These are phyloP conservation scores for Dipodascus geniculatus DNA, from an alignment of 805 yeast species.

Conservation along the genomic window DNA sequence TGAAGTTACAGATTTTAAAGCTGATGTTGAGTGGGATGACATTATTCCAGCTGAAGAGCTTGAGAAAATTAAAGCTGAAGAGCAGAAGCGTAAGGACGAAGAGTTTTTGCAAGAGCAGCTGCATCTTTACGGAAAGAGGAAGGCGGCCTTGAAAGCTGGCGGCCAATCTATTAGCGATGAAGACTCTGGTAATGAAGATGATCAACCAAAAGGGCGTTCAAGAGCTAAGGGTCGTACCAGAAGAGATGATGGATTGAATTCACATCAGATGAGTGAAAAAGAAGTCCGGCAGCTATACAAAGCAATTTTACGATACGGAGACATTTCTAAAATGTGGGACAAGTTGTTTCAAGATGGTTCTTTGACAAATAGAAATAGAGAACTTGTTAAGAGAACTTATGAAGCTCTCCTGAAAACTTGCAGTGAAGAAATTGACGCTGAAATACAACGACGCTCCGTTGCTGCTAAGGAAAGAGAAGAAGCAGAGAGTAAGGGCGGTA, in stretches of 20 bases:
- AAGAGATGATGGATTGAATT: slow-evolving; percentile 33
- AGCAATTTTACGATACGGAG: slow-evolving; percentile 73
- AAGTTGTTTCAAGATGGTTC: slow-evolving; percentile 83
- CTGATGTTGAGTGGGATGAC: slow-evolving; percentile 98
- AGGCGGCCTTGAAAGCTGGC: slow-evolving; percentile 47
- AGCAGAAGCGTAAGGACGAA: slow-evolving; percentile 76
- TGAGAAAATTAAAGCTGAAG: slow-evolving; percentile 80
- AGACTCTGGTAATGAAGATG: slow-evolving; percentile 32
- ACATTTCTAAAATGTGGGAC: slow-evolving; percentile 65
- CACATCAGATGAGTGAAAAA: slow-evolving; percentile 59
- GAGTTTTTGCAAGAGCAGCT: slow-evolving; percentile 80
- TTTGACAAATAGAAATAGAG: slow-evolving; percentile 73
- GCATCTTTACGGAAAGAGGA: slow-evolving; percentile 72
- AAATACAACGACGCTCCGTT: slow-evolving; percentile 47
- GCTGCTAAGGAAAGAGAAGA: slow-evolving; percentile 16
- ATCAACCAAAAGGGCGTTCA: slow-evolving; percentile 29
- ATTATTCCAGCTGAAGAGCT: slow-evolving; percentile 94
- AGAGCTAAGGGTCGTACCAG: slow-evolving; percentile 18
- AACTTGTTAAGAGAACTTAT: slow-evolving; percentile 61
- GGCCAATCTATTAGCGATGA: slow-evolving; percentile 27
- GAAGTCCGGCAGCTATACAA: slow-evolving; percentile 81
- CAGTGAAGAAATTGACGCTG: slow-evolving; percentile 46
- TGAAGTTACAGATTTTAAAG: slow-evolving; percentile 97
- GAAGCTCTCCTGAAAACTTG: slow-evolving; percentile 59
- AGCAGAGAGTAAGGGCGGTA: slow-evolving; percentile 20